Evolutionary conservation across 805 yeast genomes (phyloP), one percentile per base, ranked within the genome.

Genomic region (Nakazawaea populi): DNA sequence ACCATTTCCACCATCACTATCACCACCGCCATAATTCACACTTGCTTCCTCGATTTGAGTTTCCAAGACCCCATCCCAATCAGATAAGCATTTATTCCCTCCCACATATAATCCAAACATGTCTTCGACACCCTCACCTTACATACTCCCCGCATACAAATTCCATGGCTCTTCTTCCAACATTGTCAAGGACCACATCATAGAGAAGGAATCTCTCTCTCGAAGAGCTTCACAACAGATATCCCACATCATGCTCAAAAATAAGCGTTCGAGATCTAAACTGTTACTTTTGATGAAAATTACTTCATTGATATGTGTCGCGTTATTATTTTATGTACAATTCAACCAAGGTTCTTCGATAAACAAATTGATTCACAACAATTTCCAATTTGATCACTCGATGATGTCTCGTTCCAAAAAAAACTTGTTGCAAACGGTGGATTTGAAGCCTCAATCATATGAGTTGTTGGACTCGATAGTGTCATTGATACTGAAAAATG

Each of bases 221-320:
- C 30, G 52, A 27, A 38, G 52, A 18, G 52, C 52, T 10, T 49
- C 52, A n/a, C 48, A 49, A 44, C 52, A 49, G 39, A 9, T 49
- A 6, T 11, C 48, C 4, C 32, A 31, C 27, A 48, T 49, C 11
- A 49, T 49, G 44, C 11, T 44, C 30, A 49, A 38, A 32, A 44
- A 44, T 14, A 37, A 37, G 14, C 30, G 48, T 32, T 30, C 52
- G 9, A 44, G 36, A 14, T 49, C 52, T 4, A 44, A 39, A 34
- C 12, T 49, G 18, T 32, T 38, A 10, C 31, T 27, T 31, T 10
- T 49, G 4, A 2, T 44, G 29, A 49, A 44, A 37, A 24, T 24
- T 4, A 9, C 30, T 3, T 18, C 12, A 14, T 8, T 49, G 4
- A 4, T 49, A 6, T 12, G 12, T 7, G n/a, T 44, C 11, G 28